Conservation (phyloP, 106 monocot genomes). For the Chionographis japonica region DNA sequence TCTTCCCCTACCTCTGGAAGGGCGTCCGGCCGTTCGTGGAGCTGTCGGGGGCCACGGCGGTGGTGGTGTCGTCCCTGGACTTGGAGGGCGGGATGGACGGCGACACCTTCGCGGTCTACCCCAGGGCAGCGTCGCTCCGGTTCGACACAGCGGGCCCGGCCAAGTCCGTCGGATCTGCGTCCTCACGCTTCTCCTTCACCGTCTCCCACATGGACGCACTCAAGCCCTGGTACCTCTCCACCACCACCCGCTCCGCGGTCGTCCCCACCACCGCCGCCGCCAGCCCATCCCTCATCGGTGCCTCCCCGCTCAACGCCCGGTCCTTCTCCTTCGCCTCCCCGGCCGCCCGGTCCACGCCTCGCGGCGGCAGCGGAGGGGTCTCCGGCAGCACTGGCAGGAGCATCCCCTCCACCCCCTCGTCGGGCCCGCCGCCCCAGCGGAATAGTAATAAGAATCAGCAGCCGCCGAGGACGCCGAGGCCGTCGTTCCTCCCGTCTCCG, state of each 20-base stretch:
- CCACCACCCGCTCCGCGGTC: slow-evolving; percentile 4
- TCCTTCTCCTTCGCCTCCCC: slow-evolving; percentile 68
- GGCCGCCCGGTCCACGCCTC: slow-evolving; percentile 17
- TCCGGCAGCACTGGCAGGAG: neutral
- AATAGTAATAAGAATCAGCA: neutral
- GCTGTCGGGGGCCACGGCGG: slow-evolving; percentile 26
- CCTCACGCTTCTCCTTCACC: slow-evolving; percentile 73
- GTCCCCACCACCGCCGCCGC: slow-evolving; percentile 11
- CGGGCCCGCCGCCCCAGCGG: neutral
- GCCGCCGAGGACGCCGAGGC: slow-evolving; percentile 69
- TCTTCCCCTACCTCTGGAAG: slow-evolving; percentile 80
- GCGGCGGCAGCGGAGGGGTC: neutral
- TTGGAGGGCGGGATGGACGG: slow-evolving; percentile 37
- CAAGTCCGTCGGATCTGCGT: slow-evolving; percentile 26
- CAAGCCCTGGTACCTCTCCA: slow-evolving; percentile 74
- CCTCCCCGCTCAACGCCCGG: slow-evolving; percentile 37
- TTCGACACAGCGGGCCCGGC: slow-evolving; percentile 30
- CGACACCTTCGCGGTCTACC: slow-evolving; percentile 26
- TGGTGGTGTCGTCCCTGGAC: slow-evolving; percentile 39
- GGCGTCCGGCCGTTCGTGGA: slow-evolving; percentile 71
- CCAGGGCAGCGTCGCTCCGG: slow-evolving; percentile 46
- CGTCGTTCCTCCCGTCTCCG: slow-evolving; percentile 82
- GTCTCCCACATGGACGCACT: slow-evolving; percentile 62
- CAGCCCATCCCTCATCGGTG: slow-evolving; percentile 43
- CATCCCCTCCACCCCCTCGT: slow-evolving; percentile 19